Evolutionary conservation across 345 rosid species (phyloP), one percentile per base, ranked within the genome.

Genomic region (Gossypium arboreum): DNA sequence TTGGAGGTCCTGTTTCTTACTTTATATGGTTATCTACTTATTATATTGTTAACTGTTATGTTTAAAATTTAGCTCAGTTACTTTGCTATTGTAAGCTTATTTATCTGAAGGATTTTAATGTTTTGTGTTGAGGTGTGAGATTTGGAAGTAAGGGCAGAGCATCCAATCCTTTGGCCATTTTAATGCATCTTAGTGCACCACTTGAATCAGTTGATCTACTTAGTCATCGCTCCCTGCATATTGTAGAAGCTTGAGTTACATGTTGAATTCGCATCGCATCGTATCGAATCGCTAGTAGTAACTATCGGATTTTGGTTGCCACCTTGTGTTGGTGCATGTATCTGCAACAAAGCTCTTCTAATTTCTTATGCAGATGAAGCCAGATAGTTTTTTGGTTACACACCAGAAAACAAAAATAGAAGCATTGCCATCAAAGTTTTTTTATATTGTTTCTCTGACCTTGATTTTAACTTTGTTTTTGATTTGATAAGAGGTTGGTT

Each of bases 101-200:
- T 22, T 65, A 22, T 79, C 70, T 78, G 52, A 56, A 86, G 73
- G 66, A 65, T 82, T 84, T 84, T 64, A 34, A 74, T 88, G 81
- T 85, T 90, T 85, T 81, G 79, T 90, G 87, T 81, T 85, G 94
- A 90, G 87, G 94, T 86, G 64, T 82, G 87, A 82, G 41, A 34
- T 83, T 81, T 77, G 82, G 81, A 70, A 79, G 86, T 79, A 80
- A 83, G 81, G 41, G 41, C 41, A 76, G 79, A 76, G 90, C 89
- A 74, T 78, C 80, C 76, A 34, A 34, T 34, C 41, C 41, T 86
- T 80, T 85, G 81, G 81, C 89, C 81, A 76, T 88, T 74, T 86
- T 81, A 84, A 88, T 87, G 87, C 92, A 74, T 81, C 87, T 80
- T 86, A 80, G 73, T 76, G 78, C 85, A 34, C 88, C 61, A 52